Percentiles rank a stretch among this genome's conserved stretches.
These are phyloP conservation scores for Purshia tridentata DNA, from an alignment of 306 rosid genomes.

Conservation along the genomic window DNA sequence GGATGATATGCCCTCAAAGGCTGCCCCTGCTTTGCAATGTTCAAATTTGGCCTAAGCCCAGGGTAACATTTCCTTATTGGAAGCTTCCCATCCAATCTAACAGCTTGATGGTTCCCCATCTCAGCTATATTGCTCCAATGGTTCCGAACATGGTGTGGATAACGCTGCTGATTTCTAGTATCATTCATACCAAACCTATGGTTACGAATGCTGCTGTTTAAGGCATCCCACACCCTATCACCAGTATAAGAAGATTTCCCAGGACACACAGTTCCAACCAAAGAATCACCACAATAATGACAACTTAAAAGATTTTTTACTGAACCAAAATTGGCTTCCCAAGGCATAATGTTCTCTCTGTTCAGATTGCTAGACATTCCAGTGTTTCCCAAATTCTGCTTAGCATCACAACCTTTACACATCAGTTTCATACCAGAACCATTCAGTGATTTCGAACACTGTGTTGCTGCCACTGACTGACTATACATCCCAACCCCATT, in stretches of 20 bases:
- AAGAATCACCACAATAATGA: neutral
- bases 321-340: conserved; percentile 2
- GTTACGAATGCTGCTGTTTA: conserved; percentile 14
- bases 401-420: conserved; percentile 1
- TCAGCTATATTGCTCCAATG: conserved; percentile 8
- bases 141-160: conserved; percentile 3
- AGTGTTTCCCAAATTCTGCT: neutral
- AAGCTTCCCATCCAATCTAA: conserved; percentile 17
- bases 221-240: conserved; percentile 4
- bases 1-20: conserved; percentile 6
- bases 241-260: neutral
- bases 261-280: neutral
- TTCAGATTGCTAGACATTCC: conserved; percentile 1
- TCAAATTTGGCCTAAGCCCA: conserved; percentile 8
- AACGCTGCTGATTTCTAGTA: conserved; percentile 11
- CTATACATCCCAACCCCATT: conserved; percentile 9
- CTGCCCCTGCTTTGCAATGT: conserved; percentile 17
- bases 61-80: conserved; percentile 5
- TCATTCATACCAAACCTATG: conserved; percentile 16
- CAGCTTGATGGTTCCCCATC: conserved; percentile 12
- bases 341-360: conserved; percentile 31
- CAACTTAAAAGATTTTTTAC: neutral
- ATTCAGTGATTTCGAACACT: neutral
- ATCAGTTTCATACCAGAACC: neutral
- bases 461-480: neutral